Base-by-base conservation (phyloP, 2,329 filamentous ascomycete genomes). In the Aphanoascus verrucosus region DNA sequence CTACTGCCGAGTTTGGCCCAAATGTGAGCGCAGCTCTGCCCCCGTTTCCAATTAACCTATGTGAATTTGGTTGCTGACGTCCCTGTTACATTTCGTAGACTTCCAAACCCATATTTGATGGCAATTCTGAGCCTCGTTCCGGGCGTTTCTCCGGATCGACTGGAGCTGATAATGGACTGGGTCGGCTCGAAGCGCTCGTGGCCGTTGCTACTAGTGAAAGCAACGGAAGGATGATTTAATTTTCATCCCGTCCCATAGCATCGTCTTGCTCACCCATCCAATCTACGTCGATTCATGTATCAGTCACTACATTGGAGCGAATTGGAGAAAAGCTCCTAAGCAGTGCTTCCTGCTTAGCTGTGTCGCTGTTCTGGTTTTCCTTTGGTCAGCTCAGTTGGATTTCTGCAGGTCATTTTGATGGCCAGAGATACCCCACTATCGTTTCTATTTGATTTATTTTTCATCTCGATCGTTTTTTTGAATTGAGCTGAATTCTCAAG, bases 121-220 rank as follows among this genome's bases (percentile, higher is more conserved):
- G 15, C n/a, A 38, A 32, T 17, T 48, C 49, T 34, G 40, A 50
- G 38, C 48, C 48, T 9, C 48, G 40, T 20, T 42, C 37, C 14
- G 48, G 40, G 17, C 15, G 31, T 40, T 38, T 37, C 37, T 23
- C 35, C 23, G 37, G 34, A 20, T 14, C 40, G 12, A 31, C 17
- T 1, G 23, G n/a, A 2, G 51, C 52, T 54, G 56, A 55, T 35
- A 44, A 37, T 37, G 71, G 69, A 23, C 72, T 76, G 70, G 72
- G 70, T 43, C 67, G 73, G 19, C 64, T 76, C n/a, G 73, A 76
- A 57, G 73, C 73, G 48, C 68, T 76, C 45, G 74, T 76, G 40
- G 74, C 74, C 20, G 73, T 75, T 50, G 74, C 74, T 34, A 76
- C 74, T 5, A 73, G 72, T 52, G 73, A 60, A 45, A 51, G 45